Evolutionary conservation across 495 filamentous ascomycete genomes (phyloP).

Genomic region (Daldinia loculata): DNA sequence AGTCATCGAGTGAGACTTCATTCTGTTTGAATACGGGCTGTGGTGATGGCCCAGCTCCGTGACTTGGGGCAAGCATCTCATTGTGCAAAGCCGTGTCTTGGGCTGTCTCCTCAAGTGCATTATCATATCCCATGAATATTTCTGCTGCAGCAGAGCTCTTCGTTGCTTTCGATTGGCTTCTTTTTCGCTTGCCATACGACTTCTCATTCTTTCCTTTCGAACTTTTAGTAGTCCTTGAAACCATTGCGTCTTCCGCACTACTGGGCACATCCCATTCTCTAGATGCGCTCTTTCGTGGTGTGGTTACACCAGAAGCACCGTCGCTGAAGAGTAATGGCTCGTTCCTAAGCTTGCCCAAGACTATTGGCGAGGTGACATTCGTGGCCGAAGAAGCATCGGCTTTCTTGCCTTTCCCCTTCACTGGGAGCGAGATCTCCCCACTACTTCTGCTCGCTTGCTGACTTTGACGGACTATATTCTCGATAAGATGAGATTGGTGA

Average conservation of each 20-base stretch:
- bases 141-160: constrained; percentile 21
- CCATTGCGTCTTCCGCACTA: constrained; percentile 27
- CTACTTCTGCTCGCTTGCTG: constrained; percentile 44
- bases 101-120: constrained; percentile 2
- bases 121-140: constrained; percentile 22
- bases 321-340: constrained; percentile 27
- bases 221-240: constrained; percentile 3
- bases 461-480: constrained; percentile 44
- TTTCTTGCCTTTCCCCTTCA: constrained; percentile 32
- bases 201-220: constrained; percentile 29
- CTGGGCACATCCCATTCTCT: constrained; percentile 46
- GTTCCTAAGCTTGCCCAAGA: constrained; percentile 25
- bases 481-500: constrained; percentile 41
- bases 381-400: constrained; percentile 38
- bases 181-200: constrained; percentile 31
- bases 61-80: constrained; percentile 6
- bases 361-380: constrained; percentile 37
- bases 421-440: constrained; percentile 36
- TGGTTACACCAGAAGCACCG: constrained; percentile 33
- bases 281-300: constrained; percentile 33
- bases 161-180: constrained; percentile 10
- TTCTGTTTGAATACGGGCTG: constrained; percentile 18
- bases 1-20: constrained; percentile 26
- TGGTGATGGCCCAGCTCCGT: not conserved
- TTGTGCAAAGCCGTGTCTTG: constrained; percentile 2